A percentile compares a stretch with the other conserved stretches of the same genome.
Conservation (phyloP, 495 filamentous ascomycete genomes). For the Xylaria telfairii region DNA sequence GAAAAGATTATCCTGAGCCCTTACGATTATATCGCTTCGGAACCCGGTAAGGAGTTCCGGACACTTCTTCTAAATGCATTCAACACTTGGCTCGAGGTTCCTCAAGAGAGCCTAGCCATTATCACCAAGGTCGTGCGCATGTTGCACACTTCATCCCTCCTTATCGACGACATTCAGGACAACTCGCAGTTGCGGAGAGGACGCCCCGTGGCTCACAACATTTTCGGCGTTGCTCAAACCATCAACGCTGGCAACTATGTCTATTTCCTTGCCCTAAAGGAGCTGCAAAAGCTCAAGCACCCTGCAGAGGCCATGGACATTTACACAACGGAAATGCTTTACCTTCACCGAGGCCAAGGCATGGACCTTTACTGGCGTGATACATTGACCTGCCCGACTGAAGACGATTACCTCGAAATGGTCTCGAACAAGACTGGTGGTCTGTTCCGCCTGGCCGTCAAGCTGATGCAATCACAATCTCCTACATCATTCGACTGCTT, state of each 20-base stretch:
- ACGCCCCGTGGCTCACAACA: conserved; percentile 80
- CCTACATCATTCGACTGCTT: conserved; percentile 62
- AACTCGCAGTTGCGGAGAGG: conserved; percentile 76
- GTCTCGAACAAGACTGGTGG: conserved; percentile 90
- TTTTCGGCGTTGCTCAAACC: conserved; percentile 85
- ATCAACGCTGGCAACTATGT: conserved; percentile 91
- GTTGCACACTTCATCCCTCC: conserved; percentile 80
- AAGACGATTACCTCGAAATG: conserved; percentile 92
- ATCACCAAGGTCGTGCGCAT: conserved; percentile 80
- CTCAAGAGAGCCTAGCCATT: conserved; percentile 66
- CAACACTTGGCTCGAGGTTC: conserved; percentile 78
- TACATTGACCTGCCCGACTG: conserved; percentile 77
- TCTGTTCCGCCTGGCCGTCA: conserved; percentile 80
- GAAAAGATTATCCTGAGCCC: conserved; percentile 76
- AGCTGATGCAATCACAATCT: conserved; percentile 82
- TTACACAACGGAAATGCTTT: conserved; percentile 78
- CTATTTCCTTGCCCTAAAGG: conserved; percentile 78
- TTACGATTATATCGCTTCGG: conserved; percentile 76
- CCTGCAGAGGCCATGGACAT: conserved; percentile 65
- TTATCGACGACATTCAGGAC: conserved; percentile 85
- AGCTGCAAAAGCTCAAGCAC: conserved; percentile 68
- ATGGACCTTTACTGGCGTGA: conserved; percentile 92
- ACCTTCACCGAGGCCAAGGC: conserved; percentile 84
- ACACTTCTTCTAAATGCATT: conserved; percentile 77
- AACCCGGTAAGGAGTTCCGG: conserved; percentile 83